Evolutionary conservation across 345 rosid species (phyloP).

Genomic region (Lumnitzera racemosa): DNA sequence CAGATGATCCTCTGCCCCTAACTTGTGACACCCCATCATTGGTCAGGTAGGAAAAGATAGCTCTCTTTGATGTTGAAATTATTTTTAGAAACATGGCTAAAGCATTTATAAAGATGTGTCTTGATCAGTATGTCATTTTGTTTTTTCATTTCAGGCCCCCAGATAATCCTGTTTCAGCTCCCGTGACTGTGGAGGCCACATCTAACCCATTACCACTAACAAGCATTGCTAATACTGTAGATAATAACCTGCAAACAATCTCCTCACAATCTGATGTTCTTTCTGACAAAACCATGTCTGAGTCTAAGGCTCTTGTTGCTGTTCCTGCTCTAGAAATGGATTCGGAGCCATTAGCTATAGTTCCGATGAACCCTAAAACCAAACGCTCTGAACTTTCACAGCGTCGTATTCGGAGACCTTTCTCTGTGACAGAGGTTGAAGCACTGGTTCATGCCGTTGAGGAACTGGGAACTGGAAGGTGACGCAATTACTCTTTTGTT

Average conservation of each 20-base stretch:
- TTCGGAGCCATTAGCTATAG: slow-evolving; percentile 51
- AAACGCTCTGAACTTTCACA: slow-evolving; percentile 70
- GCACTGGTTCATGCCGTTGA: slow-evolving; percentile 89
- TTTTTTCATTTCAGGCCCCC: slow-evolving; percentile 35
- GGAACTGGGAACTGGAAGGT: slow-evolving; percentile 96
- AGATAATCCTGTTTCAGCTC: slow-evolving; percentile 29
- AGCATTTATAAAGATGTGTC: too few species aligned
- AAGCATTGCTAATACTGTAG: slow-evolving; percentile 21
- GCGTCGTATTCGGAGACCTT: slow-evolving; percentile 96
- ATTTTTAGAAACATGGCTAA: not conserved
- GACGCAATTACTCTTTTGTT: not conserved
- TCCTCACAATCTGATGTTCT: slow-evolving; percentile 33
- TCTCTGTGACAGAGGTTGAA: slow-evolving; percentile 94
- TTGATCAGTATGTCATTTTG: not conserved
- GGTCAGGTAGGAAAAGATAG: slow-evolving; percentile 35
- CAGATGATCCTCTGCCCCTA: slow-evolving; percentile 29
- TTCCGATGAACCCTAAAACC: slow-evolving; percentile 58
- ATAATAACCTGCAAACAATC: slow-evolving; percentile 33
- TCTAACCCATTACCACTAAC: slow-evolving; percentile 25
- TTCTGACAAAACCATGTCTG: slow-evolving; percentile 37
- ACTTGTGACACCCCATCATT: slow-evolving; percentile 26
- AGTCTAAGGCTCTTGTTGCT: slow-evolving; percentile 67
- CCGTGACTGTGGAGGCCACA: slow-evolving; percentile 27
- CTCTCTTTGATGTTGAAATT: not conserved
- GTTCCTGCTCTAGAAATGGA: slow-evolving; percentile 30